These are phyloP conservation scores for Ogataea salicorniae DNA, from an alignment of 805 yeast genomes.

Conservation along the genomic window DNA sequence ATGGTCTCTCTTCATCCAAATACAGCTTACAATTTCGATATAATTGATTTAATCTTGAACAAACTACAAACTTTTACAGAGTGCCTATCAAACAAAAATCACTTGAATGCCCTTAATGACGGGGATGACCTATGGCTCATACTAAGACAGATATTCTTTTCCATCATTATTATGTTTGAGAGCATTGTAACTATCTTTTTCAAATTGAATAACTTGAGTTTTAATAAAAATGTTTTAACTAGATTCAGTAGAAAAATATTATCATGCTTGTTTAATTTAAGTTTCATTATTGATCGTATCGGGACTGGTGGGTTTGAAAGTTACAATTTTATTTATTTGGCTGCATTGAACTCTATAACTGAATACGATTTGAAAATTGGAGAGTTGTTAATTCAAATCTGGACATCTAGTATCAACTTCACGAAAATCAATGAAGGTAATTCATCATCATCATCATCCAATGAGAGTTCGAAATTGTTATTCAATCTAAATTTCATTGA, in stretches of 20 bases:
- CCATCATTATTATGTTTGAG: constrained; percentile 46
- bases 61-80: constrained; percentile 31
- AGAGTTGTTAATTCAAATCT: constrained; percentile 24
- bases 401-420: constrained; percentile 25
- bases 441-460: constrained; percentile 15
- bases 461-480: constrained; percentile 35
- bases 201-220: constrained; percentile 19
- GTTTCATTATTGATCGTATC: constrained; percentile 45
- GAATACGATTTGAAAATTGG: constrained; percentile 26
- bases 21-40: constrained; percentile 9
- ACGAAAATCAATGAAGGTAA: constrained; percentile 20
- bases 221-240: constrained; percentile 10
- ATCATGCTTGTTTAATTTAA: constrained; percentile 37
- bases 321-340: constrained; percentile 53
- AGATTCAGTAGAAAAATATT: constrained; percentile 30
- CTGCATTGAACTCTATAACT: constrained; percentile 39
- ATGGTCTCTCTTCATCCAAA: constrained; percentile 14
- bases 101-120: constrained; percentile 6
- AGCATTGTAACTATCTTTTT: constrained; percentile 39
- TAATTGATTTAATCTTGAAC: constrained; percentile 20
- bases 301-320: constrained; percentile 64
- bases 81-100: constrained; percentile 10
- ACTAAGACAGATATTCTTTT: constrained; percentile 35
- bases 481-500: constrained; percentile 46
- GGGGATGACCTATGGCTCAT: constrained; percentile 20